Conservation (phyloP, 2,329 filamentous ascomycete genomes). For the Rutstroemia sp. region DNA sequence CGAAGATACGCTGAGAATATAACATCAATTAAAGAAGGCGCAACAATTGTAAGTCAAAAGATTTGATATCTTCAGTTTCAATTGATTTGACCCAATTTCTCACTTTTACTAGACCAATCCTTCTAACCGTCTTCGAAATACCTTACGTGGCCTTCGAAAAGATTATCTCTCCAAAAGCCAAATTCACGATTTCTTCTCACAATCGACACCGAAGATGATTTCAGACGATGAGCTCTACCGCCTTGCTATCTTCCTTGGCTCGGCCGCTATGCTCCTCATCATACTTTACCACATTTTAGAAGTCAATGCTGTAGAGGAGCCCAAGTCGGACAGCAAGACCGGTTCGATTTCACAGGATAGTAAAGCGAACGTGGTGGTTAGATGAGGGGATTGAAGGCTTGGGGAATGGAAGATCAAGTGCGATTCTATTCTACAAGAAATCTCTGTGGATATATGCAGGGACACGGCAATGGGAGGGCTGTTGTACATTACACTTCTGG, state of each 20-base stretch:
- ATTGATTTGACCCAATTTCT: neutral
- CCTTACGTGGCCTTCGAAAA: conserved; percentile 15
- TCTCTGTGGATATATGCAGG: neutral
- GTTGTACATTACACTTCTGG: no score
- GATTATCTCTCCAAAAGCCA: neutral
- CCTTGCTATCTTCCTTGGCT: conserved; percentile 88
- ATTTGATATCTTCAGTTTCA: neutral
- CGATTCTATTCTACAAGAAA: neutral
- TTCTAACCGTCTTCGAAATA: neutral
- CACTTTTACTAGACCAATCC: conserved; percentile 11
- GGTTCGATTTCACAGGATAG: conserved; percentile 13
- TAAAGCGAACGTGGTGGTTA: conserved; percentile 15
- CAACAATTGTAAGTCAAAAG: neutral
- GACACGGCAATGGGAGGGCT: no score
- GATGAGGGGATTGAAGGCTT: conserved; percentile 9
- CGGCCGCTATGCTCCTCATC: conserved; percentile 82
- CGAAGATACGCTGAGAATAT: neutral
- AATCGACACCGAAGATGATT: conserved; percentile 61
- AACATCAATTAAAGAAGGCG: conserved; percentile 11
- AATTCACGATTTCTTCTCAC: conserved; percentile 18
- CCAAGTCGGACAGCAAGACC: conserved; percentile 17
- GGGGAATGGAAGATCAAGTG: neutral
- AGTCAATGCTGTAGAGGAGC: conserved; percentile 67
- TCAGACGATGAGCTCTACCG: conserved; percentile 86
- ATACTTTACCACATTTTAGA: conserved; percentile 95